phyloP scores from a whole-genome alignment of 139 green algal genomes.

The Microglena sp. region DNA sequence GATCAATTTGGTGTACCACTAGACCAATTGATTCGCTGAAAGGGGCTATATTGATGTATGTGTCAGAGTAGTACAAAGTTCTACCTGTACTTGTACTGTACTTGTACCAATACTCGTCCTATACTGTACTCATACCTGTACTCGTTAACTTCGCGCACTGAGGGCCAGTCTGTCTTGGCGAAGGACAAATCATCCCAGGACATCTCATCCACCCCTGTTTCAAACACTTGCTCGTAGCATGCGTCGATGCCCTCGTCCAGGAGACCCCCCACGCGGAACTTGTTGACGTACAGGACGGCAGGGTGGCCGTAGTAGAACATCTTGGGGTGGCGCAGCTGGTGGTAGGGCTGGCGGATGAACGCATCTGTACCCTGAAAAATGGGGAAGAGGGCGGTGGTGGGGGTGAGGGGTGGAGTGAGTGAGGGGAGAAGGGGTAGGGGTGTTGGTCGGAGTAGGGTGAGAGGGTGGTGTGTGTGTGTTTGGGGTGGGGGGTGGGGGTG shows the following conservation, averaged over 20 bases:
- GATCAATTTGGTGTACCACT: no score
- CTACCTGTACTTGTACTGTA: no score
- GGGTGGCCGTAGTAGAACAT: conserved; percentile 79
- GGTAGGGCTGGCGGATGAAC: conserved; percentile 63
- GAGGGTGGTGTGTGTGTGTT: no score
- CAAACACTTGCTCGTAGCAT: conserved; percentile 52
- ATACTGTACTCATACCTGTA: no score
- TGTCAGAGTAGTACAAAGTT: no score
- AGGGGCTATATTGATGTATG: no score
- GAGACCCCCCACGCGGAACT: conserved; percentile 68
- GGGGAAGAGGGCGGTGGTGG: conserved; percentile 17
- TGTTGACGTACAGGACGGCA: conserved; percentile 71
- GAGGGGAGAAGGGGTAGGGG: no score
- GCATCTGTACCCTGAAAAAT: conserved; percentile 45
- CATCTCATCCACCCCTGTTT: conserved; percentile 80
- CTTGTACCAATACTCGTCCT: no score
- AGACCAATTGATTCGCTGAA: no score
- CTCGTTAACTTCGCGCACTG: conserved; percentile 22
- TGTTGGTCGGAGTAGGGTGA: not conserved
- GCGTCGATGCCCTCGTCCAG: conserved; percentile 47
- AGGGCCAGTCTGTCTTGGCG: conserved; percentile 62
- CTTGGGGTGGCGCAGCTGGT: conserved; percentile 74
- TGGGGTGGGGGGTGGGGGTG: no score
- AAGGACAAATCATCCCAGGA: conserved; percentile 68
- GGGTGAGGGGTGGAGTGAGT: no score